Conservation (phyloP, 2,329 filamentous ascomycete species). For the Nannizziopsis arthrosporioides region DNA sequence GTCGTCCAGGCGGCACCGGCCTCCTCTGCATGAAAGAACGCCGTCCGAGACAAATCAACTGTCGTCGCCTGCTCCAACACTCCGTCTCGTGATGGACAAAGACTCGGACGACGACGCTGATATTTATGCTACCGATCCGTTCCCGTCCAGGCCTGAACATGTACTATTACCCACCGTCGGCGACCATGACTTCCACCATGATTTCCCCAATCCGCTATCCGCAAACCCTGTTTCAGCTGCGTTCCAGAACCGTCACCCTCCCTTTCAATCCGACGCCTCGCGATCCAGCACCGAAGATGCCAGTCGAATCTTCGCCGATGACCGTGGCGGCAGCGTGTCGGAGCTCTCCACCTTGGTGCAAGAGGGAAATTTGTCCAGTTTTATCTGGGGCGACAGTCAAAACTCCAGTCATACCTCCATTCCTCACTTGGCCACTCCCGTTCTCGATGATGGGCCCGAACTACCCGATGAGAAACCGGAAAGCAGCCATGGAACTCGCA, state of each 20-base stretch:
- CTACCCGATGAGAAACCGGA: conserved; percentile 20
- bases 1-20: conserved; percentile 27
- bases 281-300: conserved; percentile 2
- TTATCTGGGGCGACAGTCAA: conserved; percentile 13
- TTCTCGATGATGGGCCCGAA: conserved; percentile 14
- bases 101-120: conserved; percentile 23
- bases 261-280: not conserved
- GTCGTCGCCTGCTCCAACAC: conserved; percentile 24
- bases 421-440: conserved; percentile 11
- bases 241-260: conserved; percentile 14
- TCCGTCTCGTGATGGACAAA: conserved; percentile 29
- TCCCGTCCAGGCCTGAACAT: conserved; percentile 39
- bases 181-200: conserved; percentile 23
- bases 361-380: conserved; percentile 13
- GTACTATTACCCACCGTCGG: conserved; percentile 33
- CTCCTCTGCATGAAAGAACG: conserved; percentile 35
- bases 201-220: conserved; percentile 1
- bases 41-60: conserved; percentile 37
- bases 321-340: conserved; percentile 10
- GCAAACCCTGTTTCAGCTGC: conserved; percentile 22
- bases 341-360: conserved; percentile 11
- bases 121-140: conserved; percentile 34
- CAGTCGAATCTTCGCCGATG: conserved; percentile 7
- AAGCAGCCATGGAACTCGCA: conserved; percentile 21
- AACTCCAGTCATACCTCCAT: conserved; percentile 17